These are phyloP conservation scores for Beauveria medogensis DNA, from an alignment of 2,329 filamentous ascomycete species.

Conservation along the genomic window DNA sequence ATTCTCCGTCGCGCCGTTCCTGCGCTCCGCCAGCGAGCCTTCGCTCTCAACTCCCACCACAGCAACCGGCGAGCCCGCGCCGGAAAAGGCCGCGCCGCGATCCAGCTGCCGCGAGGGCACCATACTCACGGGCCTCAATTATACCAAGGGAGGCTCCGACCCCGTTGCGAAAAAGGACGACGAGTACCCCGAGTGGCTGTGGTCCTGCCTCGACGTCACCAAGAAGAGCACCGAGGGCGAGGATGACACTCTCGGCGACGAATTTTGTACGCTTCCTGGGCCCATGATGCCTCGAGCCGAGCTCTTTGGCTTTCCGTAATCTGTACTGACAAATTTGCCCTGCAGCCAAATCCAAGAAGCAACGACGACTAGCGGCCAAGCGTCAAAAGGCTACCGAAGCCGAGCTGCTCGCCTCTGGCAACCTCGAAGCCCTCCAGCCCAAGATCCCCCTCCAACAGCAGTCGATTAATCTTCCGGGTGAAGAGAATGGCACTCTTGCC, in stretches of 20 bases:
- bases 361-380: constrained; percentile 64
- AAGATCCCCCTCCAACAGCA: constrained; percentile 73
- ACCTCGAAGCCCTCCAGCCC: constrained; percentile 55
- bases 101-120: constrained; percentile 61
- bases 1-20: constrained; percentile 32
- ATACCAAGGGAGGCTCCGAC: constrained; percentile 63
- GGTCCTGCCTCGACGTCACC: constrained; percentile 59
- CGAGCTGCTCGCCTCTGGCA: constrained; percentile 54
- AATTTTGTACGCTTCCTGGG: constrained; percentile 60
- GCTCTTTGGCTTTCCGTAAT: neutral
- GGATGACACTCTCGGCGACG: constrained; percentile 55
- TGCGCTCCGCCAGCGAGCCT: constrained; percentile 29
- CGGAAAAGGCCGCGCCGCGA: constrained; percentile 21
- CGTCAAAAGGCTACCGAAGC: constrained; percentile 48
- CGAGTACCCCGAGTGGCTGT: constrained; percentile 76
- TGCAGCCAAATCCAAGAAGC: constrained; percentile 76
- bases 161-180: constrained; percentile 66
- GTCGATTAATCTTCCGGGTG: constrained; percentile 61
- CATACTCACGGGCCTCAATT: constrained; percentile 66
- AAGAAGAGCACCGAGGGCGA: constrained; percentile 42
- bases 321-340: constrained; percentile 12
- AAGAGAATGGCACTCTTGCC: constrained; percentile 32
- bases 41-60: constrained; percentile 28
- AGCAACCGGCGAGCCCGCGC: constrained; percentile 22
- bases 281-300: neutral